Evolutionary conservation across 164 flowering plant genomes (phyloP), one percentile per base, ranked within the genome.

Genomic region (Chloranthus sessilifolius): DNA sequence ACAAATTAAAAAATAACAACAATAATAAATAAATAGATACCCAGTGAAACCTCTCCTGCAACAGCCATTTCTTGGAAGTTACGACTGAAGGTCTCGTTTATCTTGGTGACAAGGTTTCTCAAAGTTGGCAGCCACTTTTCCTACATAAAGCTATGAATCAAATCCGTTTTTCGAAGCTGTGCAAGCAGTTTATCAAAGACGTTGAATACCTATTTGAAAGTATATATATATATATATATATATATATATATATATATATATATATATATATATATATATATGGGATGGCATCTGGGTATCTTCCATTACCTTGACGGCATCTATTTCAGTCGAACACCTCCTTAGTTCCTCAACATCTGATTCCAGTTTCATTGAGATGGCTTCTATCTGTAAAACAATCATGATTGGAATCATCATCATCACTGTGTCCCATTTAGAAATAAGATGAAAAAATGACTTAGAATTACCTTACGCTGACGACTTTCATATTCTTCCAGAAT

Each of bases 41-140:
- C 96, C 56, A 92, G 63, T 39, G 71, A 76, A 57, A 92, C 97
- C 78, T 92, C 99, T 65, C 99, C 99, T 5, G 99, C 97, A 69
- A 92, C 88, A 43, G 99, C 99, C 99, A 92, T 92, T 60, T 92
- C 92, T 62, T 74, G 80, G 55, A 92, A 92, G 67, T 88, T 92
- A 14, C 67, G 75, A 56, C 99, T 73, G 30, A 92, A 92, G 42
- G 91, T 92, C 54, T 76, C 86, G 70, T 86, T 84, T 50, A 92
- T 92, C 67, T 70, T 83, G 30, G 70, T 41, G 45, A 92, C 95
- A 64, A 92, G 95, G 41, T 48, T 77, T 70, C 89, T 78, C 60
- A 92, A 64, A 41, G 85, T 84, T 53, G 95, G 89, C 44, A 92
- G 95, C 99, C 99, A 92, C 25, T 34, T 68, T 61, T 63, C 79